Evolutionary conservation across 768 basidiomycete genomes (phyloP).

Genomic region (Russula earlei): DNA sequence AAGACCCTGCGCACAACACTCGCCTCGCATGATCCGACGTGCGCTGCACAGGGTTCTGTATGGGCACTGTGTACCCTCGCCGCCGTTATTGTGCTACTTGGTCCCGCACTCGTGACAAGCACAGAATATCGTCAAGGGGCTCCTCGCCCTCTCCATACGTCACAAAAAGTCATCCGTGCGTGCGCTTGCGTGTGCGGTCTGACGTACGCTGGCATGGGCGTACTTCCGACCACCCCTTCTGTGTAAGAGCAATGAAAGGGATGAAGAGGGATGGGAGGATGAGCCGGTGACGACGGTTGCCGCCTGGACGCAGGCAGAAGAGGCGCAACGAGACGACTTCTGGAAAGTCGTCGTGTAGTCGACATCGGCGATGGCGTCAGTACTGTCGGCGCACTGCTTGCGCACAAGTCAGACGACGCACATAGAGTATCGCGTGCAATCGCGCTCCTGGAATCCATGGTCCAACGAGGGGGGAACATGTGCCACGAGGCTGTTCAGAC

Average conservation of each 20-base stretch:
- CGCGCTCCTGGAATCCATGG: constrained; percentile 46
- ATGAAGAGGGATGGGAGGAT: constrained; percentile 21
- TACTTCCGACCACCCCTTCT: constrained; percentile 47
- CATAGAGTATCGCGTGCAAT: constrained; percentile 37
- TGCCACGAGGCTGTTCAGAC: constrained; percentile 49
- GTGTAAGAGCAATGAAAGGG: constrained; percentile 21
- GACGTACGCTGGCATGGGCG: constrained; percentile 58
- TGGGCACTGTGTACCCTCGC: constrained; percentile 68
- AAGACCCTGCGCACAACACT: constrained; percentile 62
- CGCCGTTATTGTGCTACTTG: constrained; percentile 55
- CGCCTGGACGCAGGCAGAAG: constrained; percentile 21
- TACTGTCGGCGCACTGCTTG: constrained; percentile 46
- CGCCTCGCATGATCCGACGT: constrained; percentile 40
- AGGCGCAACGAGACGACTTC: constrained; percentile 25
- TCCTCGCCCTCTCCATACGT: constrained; percentile 47
- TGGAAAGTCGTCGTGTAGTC: constrained; percentile 45
- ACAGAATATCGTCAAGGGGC: constrained; percentile 36
- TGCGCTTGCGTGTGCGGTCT: constrained; percentile 48
- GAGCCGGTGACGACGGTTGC: not conserved
- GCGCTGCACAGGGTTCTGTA: constrained; percentile 66
- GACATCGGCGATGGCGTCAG: constrained; percentile 52
- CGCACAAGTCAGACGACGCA: constrained; percentile 28
- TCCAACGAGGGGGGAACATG: constrained; percentile 40
- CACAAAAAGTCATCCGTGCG: constrained; percentile 59
- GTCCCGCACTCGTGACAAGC: constrained; percentile 42